These are phyloP conservation scores for Cyphellophora attinorum DNA, from an alignment of 2,329 filamentous ascomycete genomes.

Conservation along the genomic window DNA sequence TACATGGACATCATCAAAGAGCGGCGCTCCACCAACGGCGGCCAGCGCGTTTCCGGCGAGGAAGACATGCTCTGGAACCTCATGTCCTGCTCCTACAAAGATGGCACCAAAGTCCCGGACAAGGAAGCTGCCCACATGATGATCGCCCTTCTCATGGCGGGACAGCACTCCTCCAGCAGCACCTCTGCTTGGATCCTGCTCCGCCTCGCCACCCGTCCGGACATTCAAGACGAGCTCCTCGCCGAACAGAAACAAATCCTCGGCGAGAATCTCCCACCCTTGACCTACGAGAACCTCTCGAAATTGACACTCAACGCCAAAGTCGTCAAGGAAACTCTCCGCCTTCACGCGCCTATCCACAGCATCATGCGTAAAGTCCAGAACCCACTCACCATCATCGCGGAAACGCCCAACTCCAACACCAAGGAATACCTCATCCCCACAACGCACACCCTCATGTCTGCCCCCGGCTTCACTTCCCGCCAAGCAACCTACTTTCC, in stretches of 20 bases:
- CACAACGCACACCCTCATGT: slow-evolving; percentile 67
- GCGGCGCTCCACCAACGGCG: slow-evolving; percentile 50
- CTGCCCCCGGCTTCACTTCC: slow-evolving; percentile 68
- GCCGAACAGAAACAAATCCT: slow-evolving; percentile 68
- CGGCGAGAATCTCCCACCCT: slow-evolving; percentile 62
- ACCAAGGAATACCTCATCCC: slow-evolving; percentile 66
- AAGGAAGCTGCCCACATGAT: slow-evolving; percentile 85
- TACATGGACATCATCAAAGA: slow-evolving; percentile 75
- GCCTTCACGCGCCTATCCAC: slow-evolving; percentile 86
- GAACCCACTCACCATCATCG: slow-evolving; percentile 66
- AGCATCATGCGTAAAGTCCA: slow-evolving; percentile 91
- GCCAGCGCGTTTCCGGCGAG: slow-evolving; percentile 43
- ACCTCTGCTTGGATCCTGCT: slow-evolving; percentile 79
- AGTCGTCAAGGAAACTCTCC: slow-evolving; percentile 84
- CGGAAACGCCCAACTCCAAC: slow-evolving; percentile 36
- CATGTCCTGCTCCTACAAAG: slow-evolving; percentile 78
- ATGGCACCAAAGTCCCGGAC: slow-evolving; percentile 68
- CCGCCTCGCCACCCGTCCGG: slow-evolving; percentile 65
- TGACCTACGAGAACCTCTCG: slow-evolving; percentile 68
- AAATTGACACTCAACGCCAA: slow-evolving; percentile 74
- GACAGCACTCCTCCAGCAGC: slow-evolving; percentile 80
- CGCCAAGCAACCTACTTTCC: slow-evolving; percentile 53
- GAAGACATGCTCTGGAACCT: slow-evolving; percentile 84
- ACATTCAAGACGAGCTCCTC: slow-evolving; percentile 74
- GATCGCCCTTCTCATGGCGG: slow-evolving; percentile 87